Conservation (phyloP, 1,139 yeast species). For the Yamadazyma oceani region DNA sequence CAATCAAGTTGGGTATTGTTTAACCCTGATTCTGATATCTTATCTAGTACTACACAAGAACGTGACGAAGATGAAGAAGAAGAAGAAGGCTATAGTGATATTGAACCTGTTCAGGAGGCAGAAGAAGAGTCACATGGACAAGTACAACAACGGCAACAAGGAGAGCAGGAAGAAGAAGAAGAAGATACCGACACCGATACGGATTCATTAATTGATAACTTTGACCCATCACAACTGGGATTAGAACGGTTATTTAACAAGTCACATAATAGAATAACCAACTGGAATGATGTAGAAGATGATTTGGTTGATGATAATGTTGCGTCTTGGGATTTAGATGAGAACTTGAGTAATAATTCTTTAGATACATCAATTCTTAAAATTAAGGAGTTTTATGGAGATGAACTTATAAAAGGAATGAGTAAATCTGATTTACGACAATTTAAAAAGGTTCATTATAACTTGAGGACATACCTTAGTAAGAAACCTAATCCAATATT, state of each 20-base stretch:
- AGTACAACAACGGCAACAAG: slow-evolving; percentile 2
- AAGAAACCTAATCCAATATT: slow-evolving; percentile 15
- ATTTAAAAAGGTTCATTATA: slow-evolving; percentile 26
- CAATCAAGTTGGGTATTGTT: slow-evolving; percentile 47
- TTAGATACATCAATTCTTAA: slow-evolving; percentile 16
- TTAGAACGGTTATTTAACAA: slow-evolving; percentile 15
- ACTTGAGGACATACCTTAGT: slow-evolving; percentile 21
- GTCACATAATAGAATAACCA: slow-evolving; percentile 14
- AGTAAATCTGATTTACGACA: slow-evolving; percentile 27
- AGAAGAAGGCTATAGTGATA: no score
- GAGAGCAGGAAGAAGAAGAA: slow-evolving; percentile 7
- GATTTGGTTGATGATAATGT: slow-evolving; percentile 38
- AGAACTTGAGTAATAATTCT: slow-evolving; percentile 22
- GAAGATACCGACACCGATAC: slow-evolving; percentile 22
- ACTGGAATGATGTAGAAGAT: slow-evolving; percentile 18
- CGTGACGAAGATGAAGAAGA: slow-evolving; percentile 6
- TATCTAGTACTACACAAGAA: slow-evolving; percentile 38
- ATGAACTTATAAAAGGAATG: slow-evolving; percentile 30
- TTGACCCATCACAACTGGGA: slow-evolving; percentile 17
- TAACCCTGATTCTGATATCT: slow-evolving; percentile 43
- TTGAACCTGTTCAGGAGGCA: slow-evolving; percentile 13
- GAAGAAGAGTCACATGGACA: slow-evolving; percentile 6
- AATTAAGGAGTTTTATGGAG: slow-evolving; percentile 33
- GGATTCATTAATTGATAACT: slow-evolving; percentile 18
- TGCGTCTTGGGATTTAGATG: slow-evolving; percentile 50